These are phyloP conservation scores for Helianthus tuberosus DNA, from an alignment of 129 eudicot species.

Conservation along the genomic window DNA sequence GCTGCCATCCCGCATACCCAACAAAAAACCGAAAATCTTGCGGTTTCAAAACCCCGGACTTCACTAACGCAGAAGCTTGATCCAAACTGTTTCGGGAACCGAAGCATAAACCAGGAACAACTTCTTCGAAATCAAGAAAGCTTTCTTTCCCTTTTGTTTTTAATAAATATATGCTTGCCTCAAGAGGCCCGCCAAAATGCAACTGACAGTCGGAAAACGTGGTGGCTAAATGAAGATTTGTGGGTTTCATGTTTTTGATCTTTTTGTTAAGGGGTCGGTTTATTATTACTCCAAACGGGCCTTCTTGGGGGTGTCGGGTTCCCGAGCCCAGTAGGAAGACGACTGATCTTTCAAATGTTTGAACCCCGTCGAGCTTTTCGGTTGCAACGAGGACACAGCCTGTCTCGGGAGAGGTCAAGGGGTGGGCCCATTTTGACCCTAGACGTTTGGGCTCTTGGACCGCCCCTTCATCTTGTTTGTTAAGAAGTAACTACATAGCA, in stretches of 20 bases:
- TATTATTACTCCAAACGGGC: slow-evolving; percentile 82
- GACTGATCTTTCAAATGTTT: slow-evolving; percentile 81
- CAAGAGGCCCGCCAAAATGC: slow-evolving; percentile 94
- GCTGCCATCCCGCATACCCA: slow-evolving; percentile 95
- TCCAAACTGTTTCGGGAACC: slow-evolving; percentile 79
- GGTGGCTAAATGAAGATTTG: slow-evolving; percentile 67
- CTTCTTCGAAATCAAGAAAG: slow-evolving; percentile 65
- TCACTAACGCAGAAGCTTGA: slow-evolving; percentile 70
- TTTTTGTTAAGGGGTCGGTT: slow-evolving; percentile 79
- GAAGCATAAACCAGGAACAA: slow-evolving; percentile 63
- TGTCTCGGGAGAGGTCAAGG: slow-evolving; percentile 75
- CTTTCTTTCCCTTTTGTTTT: slow-evolving; percentile 45
- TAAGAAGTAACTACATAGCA: slow-evolving; percentile 51
- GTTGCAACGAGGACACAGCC: slow-evolving; percentile 96
- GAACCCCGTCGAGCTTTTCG: slow-evolving; percentile 85
- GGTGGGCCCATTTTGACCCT: slow-evolving; percentile 95
- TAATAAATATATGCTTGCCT: slow-evolving; percentile 76
- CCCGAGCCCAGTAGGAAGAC: slow-evolving; percentile 86
- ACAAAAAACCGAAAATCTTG: slow-evolving; percentile 80
- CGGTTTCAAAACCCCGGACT: slow-evolving; percentile 66
- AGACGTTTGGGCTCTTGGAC: slow-evolving; percentile 50
- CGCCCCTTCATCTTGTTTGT: slow-evolving; percentile 47
- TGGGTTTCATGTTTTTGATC: slow-evolving; percentile 84
- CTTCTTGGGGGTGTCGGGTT: slow-evolving; percentile 76
- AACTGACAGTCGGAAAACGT: slow-evolving; percentile 82